Base-by-base conservation (phyloP, 345 rosid genomes). In the Ceriops tagal region DNA sequence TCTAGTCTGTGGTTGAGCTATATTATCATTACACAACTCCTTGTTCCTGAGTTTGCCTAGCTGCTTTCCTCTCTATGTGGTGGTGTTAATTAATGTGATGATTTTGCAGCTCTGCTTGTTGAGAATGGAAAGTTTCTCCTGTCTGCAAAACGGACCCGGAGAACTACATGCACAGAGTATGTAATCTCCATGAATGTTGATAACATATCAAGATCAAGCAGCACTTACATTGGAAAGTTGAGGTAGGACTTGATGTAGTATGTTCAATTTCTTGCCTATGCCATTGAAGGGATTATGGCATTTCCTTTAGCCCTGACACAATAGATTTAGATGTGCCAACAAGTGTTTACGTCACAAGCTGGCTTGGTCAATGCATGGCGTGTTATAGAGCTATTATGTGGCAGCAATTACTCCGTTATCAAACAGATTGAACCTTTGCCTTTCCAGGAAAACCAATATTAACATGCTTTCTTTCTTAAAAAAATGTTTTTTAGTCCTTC, bases 101-200 rank as follows among this genome's bases (percentile, higher is more conserved):
- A 31, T 35, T 67, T 64, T 80, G 72, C 84, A 91, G 97, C 89
- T 64, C 65, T 87, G 78, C 83, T 89, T 72, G 97, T 91, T 73
- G 97, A 91, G 81, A 88, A 88, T 69, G 98, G 98, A n/a, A 93
- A 91, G 85, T 93, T 91, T 68, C 92, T 91, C 78, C 91, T 91
- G 52, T 91, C 97, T 22, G 97, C 97, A 0, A 93, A 93, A 80
- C 86, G 93, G 31, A 91, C 89, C 28, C 73, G 96, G 77, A 86
- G 96, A 85, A 91, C 93, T 62, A 88, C 97, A 10, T 82, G 89
- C 88, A 91, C 98, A 0, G 98, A 93, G 83, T 93, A 93, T 62
- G 91, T 93, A 27, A 84, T 93, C 82, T 91, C 98, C 37, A 89
- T 91, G 89, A 88, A 91, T 62, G 92, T 92, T 0, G 97, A 88